phyloP scores from a whole-genome alignment of 2,329 filamentous ascomycete genomes.

The Ilyonectria mors-panacis region DNA sequence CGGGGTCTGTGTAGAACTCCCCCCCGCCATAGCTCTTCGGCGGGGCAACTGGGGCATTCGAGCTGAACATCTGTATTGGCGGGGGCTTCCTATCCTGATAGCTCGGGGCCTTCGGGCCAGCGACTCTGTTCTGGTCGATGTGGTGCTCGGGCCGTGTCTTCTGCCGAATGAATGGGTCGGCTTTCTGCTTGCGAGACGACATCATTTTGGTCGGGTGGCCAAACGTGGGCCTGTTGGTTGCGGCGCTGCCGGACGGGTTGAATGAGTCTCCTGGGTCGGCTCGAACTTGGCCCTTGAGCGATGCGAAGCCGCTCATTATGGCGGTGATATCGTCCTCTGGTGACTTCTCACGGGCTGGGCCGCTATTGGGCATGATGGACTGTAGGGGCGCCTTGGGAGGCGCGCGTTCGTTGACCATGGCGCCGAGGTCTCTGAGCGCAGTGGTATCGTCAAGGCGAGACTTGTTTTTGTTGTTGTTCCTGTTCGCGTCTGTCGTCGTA shows the following conservation, averaged over 20 bases:
- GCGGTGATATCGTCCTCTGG: constrained; percentile 54
- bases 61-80: constrained; percentile 65
- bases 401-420: constrained; percentile 65
- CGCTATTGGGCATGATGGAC: constrained; percentile 54
- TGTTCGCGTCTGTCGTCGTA: constrained; percentile 10
- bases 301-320: constrained; percentile 50
- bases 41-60: constrained; percentile 44
- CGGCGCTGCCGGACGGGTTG: constrained; percentile 24
- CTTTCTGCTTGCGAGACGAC: constrained; percentile 69
- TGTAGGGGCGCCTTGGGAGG: constrained; percentile 61
- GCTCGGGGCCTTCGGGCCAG: constrained; percentile 63
- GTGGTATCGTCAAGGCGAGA: constrained; percentile 28
- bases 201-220: constrained; percentile 60
- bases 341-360: constrained; percentile 45
- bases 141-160: constrained; percentile 72
- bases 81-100: constrained; percentile 64
- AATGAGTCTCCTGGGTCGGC: constrained; percentile 32
- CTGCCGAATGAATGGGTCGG: constrained; percentile 68
- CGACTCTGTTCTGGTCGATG: constrained; percentile 62
- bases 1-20: constrained; percentile 77
- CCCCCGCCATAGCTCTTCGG: constrained; percentile 55
- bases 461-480: constrained; percentile 13
- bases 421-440: constrained; percentile 39
- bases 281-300: constrained; percentile 45
- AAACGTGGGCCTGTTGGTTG: constrained; percentile 49